Percentiles rank a stretch among this genome's conserved stretches.
Conservation (phyloP, 2,329 filamentous ascomycete genomes). For the Beauveria rudraprayagi region DNA sequence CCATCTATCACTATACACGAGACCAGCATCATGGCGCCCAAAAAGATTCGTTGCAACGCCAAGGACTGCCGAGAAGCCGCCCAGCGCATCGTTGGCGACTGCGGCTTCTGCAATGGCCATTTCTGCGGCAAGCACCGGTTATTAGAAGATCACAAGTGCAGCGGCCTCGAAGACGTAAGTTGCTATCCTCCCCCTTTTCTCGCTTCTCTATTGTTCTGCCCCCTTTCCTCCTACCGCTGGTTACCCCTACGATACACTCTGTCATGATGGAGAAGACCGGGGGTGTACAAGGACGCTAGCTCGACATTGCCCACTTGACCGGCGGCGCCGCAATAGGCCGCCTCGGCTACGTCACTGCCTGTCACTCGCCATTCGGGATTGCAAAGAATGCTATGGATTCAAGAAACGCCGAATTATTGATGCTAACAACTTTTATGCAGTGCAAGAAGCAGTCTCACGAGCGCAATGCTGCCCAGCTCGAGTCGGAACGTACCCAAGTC, state of each 20-base stretch:
- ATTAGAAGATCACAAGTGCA: slow-evolving; percentile 90
- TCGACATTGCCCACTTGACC: background rate
- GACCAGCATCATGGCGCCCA: slow-evolving; percentile 50
- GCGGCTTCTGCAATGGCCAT: slow-evolving; percentile 86
- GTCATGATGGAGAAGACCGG: background rate
- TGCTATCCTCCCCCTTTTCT: background rate
- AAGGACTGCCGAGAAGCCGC: slow-evolving; percentile 83
- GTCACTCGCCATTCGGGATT: background rate
- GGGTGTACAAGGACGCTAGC: slow-evolving; percentile 5
- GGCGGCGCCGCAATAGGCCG: background rate
- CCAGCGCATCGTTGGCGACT: slow-evolving; percentile 93
- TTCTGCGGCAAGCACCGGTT: slow-evolving; percentile 94
- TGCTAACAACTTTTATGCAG: slow-evolving; percentile 28
- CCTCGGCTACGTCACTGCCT: slow-evolving; percentile 11
- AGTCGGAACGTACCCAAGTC: slow-evolving; percentile 85
- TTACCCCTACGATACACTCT: background rate
- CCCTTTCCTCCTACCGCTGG: background rate
- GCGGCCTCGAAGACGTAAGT: slow-evolving; percentile 77
- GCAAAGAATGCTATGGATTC: no score
- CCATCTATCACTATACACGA: background rate
- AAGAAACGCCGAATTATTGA: background rate
- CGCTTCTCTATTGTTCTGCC: no score
- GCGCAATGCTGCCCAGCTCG: slow-evolving; percentile 85
- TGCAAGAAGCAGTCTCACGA: slow-evolving; percentile 97
- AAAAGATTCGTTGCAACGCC: slow-evolving; percentile 78